These are phyloP conservation scores for Monilinia polystroma DNA, from an alignment of 2,329 filamentous ascomycete species.

Conservation along the genomic window DNA sequence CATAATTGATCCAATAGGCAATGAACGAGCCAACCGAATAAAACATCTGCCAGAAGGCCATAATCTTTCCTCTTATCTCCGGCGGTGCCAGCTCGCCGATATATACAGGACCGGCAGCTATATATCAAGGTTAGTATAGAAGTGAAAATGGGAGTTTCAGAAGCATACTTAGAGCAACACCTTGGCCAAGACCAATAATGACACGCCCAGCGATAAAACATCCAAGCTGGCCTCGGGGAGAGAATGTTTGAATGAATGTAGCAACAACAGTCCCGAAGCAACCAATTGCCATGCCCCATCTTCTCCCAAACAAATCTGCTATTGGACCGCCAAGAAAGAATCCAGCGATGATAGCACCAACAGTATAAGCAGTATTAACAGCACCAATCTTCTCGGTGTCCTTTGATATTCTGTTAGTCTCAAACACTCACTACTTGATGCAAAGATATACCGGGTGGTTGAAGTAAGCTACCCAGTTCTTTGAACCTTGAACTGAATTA, in stretches of 20 bases:
- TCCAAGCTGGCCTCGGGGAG: conserved; percentile 59
- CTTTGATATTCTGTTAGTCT: conserved; percentile 28
- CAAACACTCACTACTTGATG: not conserved
- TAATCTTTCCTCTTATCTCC: conserved; percentile 64
- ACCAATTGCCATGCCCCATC: conserved; percentile 63
- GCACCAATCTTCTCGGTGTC: conserved; percentile 49
- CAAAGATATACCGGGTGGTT: conserved; percentile 40
- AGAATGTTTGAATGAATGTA: conserved; percentile 67
- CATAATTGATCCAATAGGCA: conserved; percentile 35
- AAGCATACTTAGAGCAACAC: conserved; percentile 58
- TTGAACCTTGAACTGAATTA: conserved; percentile 67
- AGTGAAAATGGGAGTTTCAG: not conserved
- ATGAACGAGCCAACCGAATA: conserved; percentile 54
- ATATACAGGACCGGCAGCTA: conserved; percentile 66
- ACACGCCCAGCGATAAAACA: conserved; percentile 68
- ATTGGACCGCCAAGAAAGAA: conserved; percentile 66
- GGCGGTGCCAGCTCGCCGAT: conserved; percentile 66
- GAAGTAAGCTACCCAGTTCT: conserved; percentile 66
- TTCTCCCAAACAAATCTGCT: conserved; percentile 60
- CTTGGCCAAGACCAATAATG: conserved; percentile 66
- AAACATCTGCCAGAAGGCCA: conserved; percentile 70
- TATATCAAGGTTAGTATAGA: not conserved
- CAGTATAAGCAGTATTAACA: conserved; percentile 68
- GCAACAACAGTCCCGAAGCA: conserved; percentile 65
- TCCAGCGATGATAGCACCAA: conserved; percentile 65